Conservation (phyloP, 2,329 filamentous ascomycete genomes). For the Aspergillus costaricaensis region DNA sequence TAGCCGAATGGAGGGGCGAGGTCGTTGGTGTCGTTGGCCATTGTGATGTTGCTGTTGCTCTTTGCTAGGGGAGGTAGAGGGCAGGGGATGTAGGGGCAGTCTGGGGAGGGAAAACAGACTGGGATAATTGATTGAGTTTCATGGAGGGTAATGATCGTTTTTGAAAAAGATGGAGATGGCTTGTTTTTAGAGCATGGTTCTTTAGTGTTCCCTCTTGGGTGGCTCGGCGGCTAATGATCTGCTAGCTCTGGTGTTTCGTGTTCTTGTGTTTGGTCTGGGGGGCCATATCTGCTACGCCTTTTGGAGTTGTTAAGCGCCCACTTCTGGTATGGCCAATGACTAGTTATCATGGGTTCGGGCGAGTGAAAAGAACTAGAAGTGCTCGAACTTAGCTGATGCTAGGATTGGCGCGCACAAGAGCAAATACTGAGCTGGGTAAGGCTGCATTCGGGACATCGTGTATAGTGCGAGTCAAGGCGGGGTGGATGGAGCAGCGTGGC, state of each 20-base stretch:
- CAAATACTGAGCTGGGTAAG: neutral
- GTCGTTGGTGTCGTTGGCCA: neutral
- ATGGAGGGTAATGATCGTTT: neutral
- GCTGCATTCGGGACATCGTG: neutral
- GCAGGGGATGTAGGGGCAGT: neutral
- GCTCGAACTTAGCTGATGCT: no score
- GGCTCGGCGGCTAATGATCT: neutral
- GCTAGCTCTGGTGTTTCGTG: neutral
- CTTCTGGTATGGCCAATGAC: neutral
- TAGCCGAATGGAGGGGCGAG: conserved; percentile 19
- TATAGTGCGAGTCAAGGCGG: no score
- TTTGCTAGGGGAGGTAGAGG: neutral
- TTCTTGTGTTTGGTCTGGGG: neutral
- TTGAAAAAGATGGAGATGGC: neutral
- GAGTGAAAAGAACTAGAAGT: neutral
- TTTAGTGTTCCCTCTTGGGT: neutral
- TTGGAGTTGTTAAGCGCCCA: neutral
- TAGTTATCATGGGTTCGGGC: neutral
- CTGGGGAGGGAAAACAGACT: neutral
- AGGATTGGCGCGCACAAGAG: neutral
- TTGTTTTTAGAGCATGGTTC: neutral
- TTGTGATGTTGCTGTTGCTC: neutral
- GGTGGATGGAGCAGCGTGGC: no score
- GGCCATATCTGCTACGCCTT: neutral
- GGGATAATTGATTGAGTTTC: neutral